Evolutionary conservation across 176 grass and related monocot species (phyloP), one percentile per base, ranked within the genome.

Genomic region (Saccharum spontaneum): DNA sequence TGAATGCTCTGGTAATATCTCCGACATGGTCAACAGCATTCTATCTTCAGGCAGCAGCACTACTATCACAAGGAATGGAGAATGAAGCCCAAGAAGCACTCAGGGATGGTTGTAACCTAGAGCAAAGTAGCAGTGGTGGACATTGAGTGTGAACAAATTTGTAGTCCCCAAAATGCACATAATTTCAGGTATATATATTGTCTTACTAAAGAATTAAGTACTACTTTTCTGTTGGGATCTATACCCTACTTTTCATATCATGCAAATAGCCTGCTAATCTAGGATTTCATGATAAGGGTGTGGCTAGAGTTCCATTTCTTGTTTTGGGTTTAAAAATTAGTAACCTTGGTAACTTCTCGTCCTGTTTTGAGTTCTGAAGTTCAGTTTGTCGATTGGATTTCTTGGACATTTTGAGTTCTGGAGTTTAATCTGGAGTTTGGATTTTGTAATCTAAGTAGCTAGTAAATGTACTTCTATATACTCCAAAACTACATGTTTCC

Each of bases 1-100:
- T 94, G 90, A 90, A 98, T 66, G 91, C 97, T 20, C 84, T 98
- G 38, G 97, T 98, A 77, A 94, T 96, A 84, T 98, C 91, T 69
- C 97, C 97, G 0, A 86, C 88, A 34, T 96, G 93, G 97, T 63
- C 97, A 6, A 98, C 93, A 48, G 97, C 93, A 83, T 94, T 91
- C 80, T 98, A 98, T 90, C 97, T 98, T 78, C 97, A 98, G 69
- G 91, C 93, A 20, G 91, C 93, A 39, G 91, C 93, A 0, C 76
- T 98, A 69, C 64, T 98, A 74, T 77, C 92, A 82, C 82, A 89
- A 83, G 89, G 86, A 41, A 96, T 92, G 93, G 97, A 96, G 71
- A 94, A 95, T 70, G 97, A 96, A 87, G 97, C 93, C 83, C 86
- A 85, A 70, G 97, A 96, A 90, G 81, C 91, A 46, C 86, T 98